Conservation (phyloP, 768 basidiomycete genomes). For the Pholiota molesta region DNA sequence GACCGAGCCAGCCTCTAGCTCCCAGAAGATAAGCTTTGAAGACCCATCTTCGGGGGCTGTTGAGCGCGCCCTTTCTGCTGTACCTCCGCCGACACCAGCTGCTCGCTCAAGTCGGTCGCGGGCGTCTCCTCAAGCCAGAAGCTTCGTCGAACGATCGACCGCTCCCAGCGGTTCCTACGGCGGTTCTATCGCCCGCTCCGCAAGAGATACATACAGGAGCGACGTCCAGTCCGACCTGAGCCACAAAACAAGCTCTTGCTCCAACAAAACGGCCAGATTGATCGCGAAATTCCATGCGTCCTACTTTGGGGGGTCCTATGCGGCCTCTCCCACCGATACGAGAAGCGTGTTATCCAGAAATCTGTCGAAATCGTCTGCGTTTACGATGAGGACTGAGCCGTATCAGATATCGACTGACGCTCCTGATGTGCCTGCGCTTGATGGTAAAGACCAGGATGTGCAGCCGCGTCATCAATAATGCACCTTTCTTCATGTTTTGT, state of each 20-base stretch:
- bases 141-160: background rate
- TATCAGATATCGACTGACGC: background rate
- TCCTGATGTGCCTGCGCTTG: background rate
- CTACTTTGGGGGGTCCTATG: background rate
- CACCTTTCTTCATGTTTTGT: background rate
- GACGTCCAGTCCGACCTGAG: background rate
- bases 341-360: slow-evolving; percentile 12
- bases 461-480: background rate
- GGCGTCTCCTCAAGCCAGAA: background rate
- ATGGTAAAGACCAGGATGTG: background rate
- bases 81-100: background rate
- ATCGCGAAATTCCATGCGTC: slow-evolving; percentile 2
- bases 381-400: background rate
- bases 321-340: slow-evolving; percentile 10
- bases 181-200: background rate
- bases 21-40: background rate
- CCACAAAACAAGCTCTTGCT: slow-evolving; percentile 2
- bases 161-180: background rate
- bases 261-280: background rate
- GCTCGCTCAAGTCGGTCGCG: background rate
- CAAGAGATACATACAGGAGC: background rate
- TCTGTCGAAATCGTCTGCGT: slow-evolving; percentile 2
- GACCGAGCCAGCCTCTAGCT: background rate
- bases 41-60: background rate
- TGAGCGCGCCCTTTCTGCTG: background rate